Evolutionary conservation across 116 monocot species (phyloP), one percentile per base, ranked within the genome.

Genomic region (Posidonia oceanica): DNA sequence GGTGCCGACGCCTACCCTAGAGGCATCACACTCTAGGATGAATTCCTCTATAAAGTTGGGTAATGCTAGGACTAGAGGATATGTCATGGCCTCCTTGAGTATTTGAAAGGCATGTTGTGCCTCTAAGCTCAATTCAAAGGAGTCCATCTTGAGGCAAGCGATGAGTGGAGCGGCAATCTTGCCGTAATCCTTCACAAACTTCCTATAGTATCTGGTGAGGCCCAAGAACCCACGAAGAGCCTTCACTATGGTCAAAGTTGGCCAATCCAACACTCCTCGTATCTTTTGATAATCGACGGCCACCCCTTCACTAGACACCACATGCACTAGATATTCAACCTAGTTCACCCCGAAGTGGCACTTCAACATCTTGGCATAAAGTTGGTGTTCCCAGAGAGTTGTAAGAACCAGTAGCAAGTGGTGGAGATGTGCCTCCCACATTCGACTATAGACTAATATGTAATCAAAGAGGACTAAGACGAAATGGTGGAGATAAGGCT

Each of bases 271-370:
- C 14, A 75, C 52, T 3, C 68, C 69, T 13, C n/a, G 21, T 3
- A 75, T 29, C 3, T 75, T 75, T 3, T 52, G 14, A 0, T 18
- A 69, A 39, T 69, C 75, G 0, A 54, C 62, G n/a, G 63, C 68
- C 2, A 69, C 61, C 7, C 52, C 69, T 2, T 62, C 1, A 0
- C 11, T 36, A 5, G 37, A 69, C 7, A 75, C 53, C 10, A 69
- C 60, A 39, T 75, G 69, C 2, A 69, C 67, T 52, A 75, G 39
- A 20, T 75, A 75, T 2, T 13, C n/a, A 6, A 75, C 38, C 14
- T 59, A 14, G 5, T 44, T 39, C 0, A 21, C 14, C 14, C 38
- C 75, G 51, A 75, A 52, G 1, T 61, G 3, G 18, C 75, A 69
- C 39, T 75, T 75, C 37, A 16, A 52, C 2, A 4, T 4, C 36